Conservation (phyloP, 208 protist species). For the Perkinsela sp. region DNA sequence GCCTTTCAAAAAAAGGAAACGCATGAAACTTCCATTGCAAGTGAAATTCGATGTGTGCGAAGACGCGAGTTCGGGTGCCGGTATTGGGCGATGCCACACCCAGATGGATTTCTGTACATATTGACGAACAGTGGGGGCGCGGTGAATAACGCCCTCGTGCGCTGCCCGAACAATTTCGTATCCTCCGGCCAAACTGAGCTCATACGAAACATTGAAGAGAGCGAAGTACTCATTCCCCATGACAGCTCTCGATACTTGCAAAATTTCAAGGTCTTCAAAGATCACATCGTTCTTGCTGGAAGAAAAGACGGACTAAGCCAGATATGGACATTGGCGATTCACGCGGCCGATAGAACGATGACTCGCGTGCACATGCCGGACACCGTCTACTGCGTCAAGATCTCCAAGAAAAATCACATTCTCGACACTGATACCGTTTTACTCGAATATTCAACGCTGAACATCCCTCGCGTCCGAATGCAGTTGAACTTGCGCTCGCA, state of each 20-base stretch:
- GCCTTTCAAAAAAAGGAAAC: constrained; percentile 14
- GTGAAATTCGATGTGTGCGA: constrained; percentile 10
- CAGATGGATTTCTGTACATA: constrained; percentile 24
- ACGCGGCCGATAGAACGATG: too few species aligned
- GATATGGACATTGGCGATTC: constrained; percentile 23
- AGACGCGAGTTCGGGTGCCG: constrained; percentile 32
- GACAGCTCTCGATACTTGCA: constrained; percentile 17
- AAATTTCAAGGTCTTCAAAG: constrained; percentile 11
- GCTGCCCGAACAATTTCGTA: constrained; percentile 16
- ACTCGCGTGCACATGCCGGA: too few species aligned
- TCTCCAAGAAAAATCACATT: too few species aligned
- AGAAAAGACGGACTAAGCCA: constrained; percentile 29
- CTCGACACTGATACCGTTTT: too few species aligned
- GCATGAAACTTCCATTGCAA: constrained; percentile 18
- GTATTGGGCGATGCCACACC: constrained; percentile 38
- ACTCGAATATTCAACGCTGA: too few species aligned
- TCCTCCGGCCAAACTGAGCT: constrained; percentile 7
- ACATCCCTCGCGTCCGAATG: too few species aligned
- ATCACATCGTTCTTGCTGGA: constrained; percentile 24
- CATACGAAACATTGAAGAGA: too few species aligned
- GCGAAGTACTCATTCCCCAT: constrained; percentile 16
- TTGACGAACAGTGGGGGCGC: constrained; percentile 36
- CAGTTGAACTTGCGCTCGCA: too few species aligned
- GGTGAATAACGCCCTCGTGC: constrained; percentile 36
- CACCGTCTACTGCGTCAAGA: too few species aligned